Evolutionary conservation across 2,329 filamentous ascomycete species (phyloP), one percentile per base, ranked within the genome.

Genomic region (Epichloe scottii): DNA sequence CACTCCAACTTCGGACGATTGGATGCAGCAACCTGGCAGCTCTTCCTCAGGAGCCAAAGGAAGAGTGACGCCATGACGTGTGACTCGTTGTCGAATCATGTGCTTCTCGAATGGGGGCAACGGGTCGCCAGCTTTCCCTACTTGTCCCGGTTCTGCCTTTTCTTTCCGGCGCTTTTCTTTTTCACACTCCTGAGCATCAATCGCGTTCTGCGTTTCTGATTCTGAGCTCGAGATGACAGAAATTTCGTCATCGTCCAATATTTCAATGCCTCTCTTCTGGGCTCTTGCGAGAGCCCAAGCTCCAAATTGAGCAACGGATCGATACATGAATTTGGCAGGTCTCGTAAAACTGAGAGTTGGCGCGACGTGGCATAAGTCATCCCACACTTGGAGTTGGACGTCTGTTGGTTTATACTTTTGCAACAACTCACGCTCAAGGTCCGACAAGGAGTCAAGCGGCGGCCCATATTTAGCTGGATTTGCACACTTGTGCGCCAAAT

Each of bases 261-360:
- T 91, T 17, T 93, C 86, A 50, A 95, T 90, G 1, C 81, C 79
- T 1, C 77, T 79, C 53, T 88, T 77, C 62, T 96, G 90, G 0
- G 89, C 89, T 56, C 84, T 76, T 1, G 90, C 88, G 21, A 96
- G 74, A 0, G 86, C 85, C 90, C 90, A 97, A 0, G 90, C 89
- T 2, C 89, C 86, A 61, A 98, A 97, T 58, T 96, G 91, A 0
- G 93, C 87, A 49, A 96, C 82, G 1, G 88, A 87, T 46, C 91
- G 80, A 64, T 89, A 97, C 89, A 97, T 96, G 68, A 86, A 87
- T 65, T 97, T 97, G 44, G 91, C 93, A 0, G 93, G 93, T n/a
- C 84, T 79, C 0, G 91, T 97, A 65, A 95, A 97, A 60, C 88
- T 95, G n/a, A 97, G 75, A 0, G 90, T 96, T 1, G 91, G 88